Base-by-base conservation (phyloP, 2,329 filamentous ascomycete species). In the Paecilomyces niveus region DNA sequence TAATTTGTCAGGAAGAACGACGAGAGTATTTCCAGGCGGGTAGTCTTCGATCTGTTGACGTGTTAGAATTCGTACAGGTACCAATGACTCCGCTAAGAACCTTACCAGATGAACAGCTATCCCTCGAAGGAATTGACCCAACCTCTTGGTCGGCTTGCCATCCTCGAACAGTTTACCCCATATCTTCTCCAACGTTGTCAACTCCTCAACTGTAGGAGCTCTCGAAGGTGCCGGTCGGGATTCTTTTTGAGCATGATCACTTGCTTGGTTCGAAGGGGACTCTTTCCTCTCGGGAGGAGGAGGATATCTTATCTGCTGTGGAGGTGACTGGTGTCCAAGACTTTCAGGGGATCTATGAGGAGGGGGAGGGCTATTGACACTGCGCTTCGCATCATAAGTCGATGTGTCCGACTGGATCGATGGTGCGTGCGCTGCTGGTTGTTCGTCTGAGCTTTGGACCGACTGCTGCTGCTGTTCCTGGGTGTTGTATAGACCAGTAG, bases 1-100 rank as follows among this genome's bases (percentile, higher is more conserved):
- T 78, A 96, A 83, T 74, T 94, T 94, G 4, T 84, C 76, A 0
- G 91, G 90, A 0, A 88, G 84, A 35, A 96, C 81, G 50, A 94
- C 89, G 15, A 93, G 76, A 33, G 83, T 87, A 54, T 82, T 82
- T 62, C 81, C 83, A 0, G 89, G 88, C 53, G 85, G 78, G 67
- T 87, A 88, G 63, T 90, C 83, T 58, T 89, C 84, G 63, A 90
- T 86, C 85, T 88, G 57, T n/a, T 2, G 31, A n/a, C 10, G 8
- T 49, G 13, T 50, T 54, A 72, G 33, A 70, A 60, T 24, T 45
- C 51, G 6, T 1, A 54, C 22, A 6, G 10, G 26, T 15, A 54
- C 9, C 22, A 49, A 24, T 13, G 24, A 24, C 9, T 22, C 31
- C 15, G 26, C 22, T 45, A 7, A 45, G 39, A 45, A n/a, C 72